Evolutionary conservation across 1,284 basidiomycete genomes (phyloP), one percentile per base, ranked within the genome.

Genomic region (Puccinia polysora): DNA sequence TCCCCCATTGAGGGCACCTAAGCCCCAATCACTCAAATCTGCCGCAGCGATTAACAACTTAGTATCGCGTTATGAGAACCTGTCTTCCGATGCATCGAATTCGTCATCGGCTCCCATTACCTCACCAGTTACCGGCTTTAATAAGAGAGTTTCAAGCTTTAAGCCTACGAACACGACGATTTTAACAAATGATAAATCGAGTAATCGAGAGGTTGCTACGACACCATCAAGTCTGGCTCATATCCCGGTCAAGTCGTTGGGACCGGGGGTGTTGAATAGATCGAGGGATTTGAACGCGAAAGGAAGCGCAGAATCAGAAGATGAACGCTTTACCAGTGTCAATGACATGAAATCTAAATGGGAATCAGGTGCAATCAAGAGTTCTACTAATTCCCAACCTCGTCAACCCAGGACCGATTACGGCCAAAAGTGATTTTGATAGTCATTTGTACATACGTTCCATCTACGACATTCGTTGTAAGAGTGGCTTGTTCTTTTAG

Each of bases 21-120:
- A 71, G 20, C 69, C 69, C 4, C 69, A 63, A n/a, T 71, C 69
- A 15, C 52, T 71, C 34, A 71, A 71, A 28, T 71, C 69, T 2
- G 50, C 49, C 3, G 69, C 59, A 8, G 69, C 69, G 32, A 71
- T 71, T 25, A 63, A n/a, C n/a, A 71, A 23, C 47, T 52, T 71
- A 36, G 69, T 71, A 6, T 71, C 69, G 8, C 69, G 69, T 2
- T 71, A 71, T 43, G 69, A 71, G 23, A 63, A 45, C 40, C 32
- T 71, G 7, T 47, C 55, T 34, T 25, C 67, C 12, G 4, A 30
- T 10, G 1, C 30, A 32, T 38, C 23, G 30, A 14, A 32, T 12
- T 5, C 60, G 23, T 10, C 40, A 25, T 28, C 43, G 6, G 38
- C 23, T 23, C 25, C 20, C 34, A 25, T 12, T 30, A 58, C 15